Base-by-base conservation (phyloP, 306 rosid species). In the Casuarina equisetifolia region DNA sequence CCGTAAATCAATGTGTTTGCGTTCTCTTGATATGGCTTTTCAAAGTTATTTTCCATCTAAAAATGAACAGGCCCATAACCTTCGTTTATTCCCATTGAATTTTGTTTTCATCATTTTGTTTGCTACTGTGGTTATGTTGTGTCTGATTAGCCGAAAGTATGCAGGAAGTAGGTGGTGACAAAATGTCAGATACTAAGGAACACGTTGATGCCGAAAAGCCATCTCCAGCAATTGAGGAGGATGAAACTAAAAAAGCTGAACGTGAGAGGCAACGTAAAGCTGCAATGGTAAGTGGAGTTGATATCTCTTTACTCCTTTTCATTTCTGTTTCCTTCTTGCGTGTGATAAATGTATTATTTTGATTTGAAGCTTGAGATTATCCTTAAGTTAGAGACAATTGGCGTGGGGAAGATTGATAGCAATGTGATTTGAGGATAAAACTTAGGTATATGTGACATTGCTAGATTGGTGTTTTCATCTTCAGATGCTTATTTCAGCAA, bases 81-180 rank as follows among this genome's bases (percentile, higher is more conserved):
- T 40, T 17, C 70, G 17, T 36, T 55, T 25, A 10, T 57, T 43
- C 15, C 50, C 6, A 5, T 66, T 35, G 8, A 20, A 40, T 66
- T 79, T 54, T 4, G 44, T 66, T 40, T 59, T 45, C 49, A 15
- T 38, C 45, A 17, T 55, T 40, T 71, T 71, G 50, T 35, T 68
- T 36, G 74, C 62, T 58, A 36, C 73, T 82, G 61, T 38, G 42
- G 46, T 82, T 51, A 12, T 69, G 44, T 15, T 2, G 58, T 43
- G 46, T 78, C 62, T 20, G n/a, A 45, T 72, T 53, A 75, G 16
- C 74, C 52, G 74, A 25, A 75, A 11, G 0, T 59, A 20, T 25
- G 79, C 89, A 92, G 96, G 92, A 91, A 50, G 85, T 82, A 7
- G 82, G 69, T 49, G 77, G 64, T 32, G 73, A 81, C 9, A 13